Evolutionary conservation across 768 basidiomycete species (phyloP), one percentile per base, ranked within the genome.

Genomic region (Amanita fuliginea): DNA sequence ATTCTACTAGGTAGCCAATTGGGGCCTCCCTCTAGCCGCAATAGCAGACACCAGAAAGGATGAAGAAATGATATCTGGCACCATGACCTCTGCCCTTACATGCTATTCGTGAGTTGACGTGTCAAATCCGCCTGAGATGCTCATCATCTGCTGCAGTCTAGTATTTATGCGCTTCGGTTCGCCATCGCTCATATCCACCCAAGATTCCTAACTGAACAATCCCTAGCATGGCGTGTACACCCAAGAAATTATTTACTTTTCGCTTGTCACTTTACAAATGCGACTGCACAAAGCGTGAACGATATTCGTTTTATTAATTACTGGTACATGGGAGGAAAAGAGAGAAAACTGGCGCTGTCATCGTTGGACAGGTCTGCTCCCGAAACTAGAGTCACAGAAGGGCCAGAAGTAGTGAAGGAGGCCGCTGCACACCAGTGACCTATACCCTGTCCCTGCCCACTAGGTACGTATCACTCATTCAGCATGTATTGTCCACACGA

Each of bases 131-230:
- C 10, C 22, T 49, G 35, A 39, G 30, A 42, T 54, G 35, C 53
- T 51, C 35, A 51, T 46, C 14, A 33, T 24, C 30, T 49, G 52
- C 50, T 53, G 35, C 39, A 79, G 80, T 22, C 52, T 78, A 69
- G 90, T 96, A 53, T 98, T 98, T 72, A 94, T 93, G 86, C 88
- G 94, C 14, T 94, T 94, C 58, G 91, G 91, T 91, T 47, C 55
- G 53, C 57, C 18, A 37, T 22, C 30, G 3, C 10, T 22, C 30
- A 22, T 32, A 2, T 36, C 16, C 6, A n/a, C 9, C 6, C 14
- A 2, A 10, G 34, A 28, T 13, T 35, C 18, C 19, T 4, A 51
- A 32, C 47, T 51, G 53, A 58, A 16, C 48, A 34, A 48, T 35
- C 47, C 9, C 55, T n/a, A 93, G 94, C 94, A 49, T 97, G 94